Percentiles rank a stretch among this genome's conserved stretches.
Evolutionary conservation across 2,329 filamentous ascomycete species (phyloP).

Genomic region (Macrophomina pseudophaseolina): DNA sequence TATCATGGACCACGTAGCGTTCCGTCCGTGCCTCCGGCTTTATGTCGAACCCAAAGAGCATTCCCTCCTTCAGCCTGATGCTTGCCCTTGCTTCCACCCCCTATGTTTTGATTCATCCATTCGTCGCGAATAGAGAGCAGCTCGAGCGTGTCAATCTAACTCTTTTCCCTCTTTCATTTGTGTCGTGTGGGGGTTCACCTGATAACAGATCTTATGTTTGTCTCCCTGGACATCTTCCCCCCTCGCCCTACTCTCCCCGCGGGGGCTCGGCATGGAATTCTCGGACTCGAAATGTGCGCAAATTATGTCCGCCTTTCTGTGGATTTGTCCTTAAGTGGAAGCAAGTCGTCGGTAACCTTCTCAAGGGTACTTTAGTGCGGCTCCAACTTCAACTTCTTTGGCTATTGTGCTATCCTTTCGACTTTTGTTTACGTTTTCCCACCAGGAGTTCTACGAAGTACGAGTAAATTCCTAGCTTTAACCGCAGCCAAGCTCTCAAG

Average conservation of each 20-base stretch:
- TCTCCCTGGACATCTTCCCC: not conserved
- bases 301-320: not conserved
- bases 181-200: not conserved
- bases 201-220: not conserved
- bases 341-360: not conserved
- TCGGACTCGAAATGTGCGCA: not conserved
- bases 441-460: too few species aligned
- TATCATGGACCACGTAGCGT: not conserved
- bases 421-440: not conserved
- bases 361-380: not conserved
- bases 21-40: not conserved
- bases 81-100: not conserved
- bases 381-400: not conserved
- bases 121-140: not conserved
- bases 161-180: not conserved
- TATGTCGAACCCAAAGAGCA: not conserved
- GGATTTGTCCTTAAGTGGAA: not conserved
- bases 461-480: too few species aligned
- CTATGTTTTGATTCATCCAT: not conserved
- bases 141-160: not conserved
- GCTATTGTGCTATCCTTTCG: not conserved
- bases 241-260: not conserved
- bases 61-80: not conserved
- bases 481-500: too few species aligned
- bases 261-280: too few species aligned